phyloP scores from a whole-genome alignment of 2,329 filamentous ascomycete genomes.

The Hymenoscyphus infarciens region DNA sequence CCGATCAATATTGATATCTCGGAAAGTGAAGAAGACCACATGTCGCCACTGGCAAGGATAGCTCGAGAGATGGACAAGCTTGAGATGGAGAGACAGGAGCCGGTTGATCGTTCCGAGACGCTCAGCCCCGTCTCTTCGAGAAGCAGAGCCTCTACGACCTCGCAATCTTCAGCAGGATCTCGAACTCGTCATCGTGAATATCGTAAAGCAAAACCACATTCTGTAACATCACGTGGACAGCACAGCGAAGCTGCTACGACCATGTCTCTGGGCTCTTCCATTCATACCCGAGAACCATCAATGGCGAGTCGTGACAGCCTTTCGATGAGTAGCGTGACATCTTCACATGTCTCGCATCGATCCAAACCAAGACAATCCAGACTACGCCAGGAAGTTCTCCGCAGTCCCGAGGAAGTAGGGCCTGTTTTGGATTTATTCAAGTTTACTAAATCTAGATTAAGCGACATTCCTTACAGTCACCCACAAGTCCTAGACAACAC shows the following conservation, averaged over 20 bases:
- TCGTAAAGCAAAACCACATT: slow-evolving; percentile 42
- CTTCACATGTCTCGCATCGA: slow-evolving; percentile 39
- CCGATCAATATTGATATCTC: slow-evolving; percentile 58
- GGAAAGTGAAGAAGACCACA: slow-evolving; percentile 72
- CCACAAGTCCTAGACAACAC: slow-evolving; percentile 55
- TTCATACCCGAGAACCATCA: slow-evolving; percentile 37
- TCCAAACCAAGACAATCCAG: slow-evolving; percentile 56
- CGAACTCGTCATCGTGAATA: slow-evolving; percentile 39
- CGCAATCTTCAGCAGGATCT: slow-evolving; percentile 53
- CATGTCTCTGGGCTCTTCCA: slow-evolving; percentile 63
- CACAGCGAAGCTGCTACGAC: slow-evolving; percentile 58
- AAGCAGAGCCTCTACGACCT: slow-evolving; percentile 40
- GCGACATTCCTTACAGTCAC: slow-evolving; percentile 77
- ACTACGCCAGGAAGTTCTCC: slow-evolving; percentile 74
- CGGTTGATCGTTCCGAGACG: slow-evolving; percentile 30
- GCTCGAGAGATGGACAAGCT: slow-evolving; percentile 61
- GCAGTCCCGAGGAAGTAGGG: slow-evolving; percentile 67
- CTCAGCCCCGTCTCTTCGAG: slow-evolving; percentile 35
- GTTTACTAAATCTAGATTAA: slow-evolving; percentile 74
- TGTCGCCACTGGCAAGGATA: slow-evolving; percentile 73
- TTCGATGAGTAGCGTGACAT: slow-evolving; percentile 52
- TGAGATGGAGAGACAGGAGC: slow-evolving; percentile 28
- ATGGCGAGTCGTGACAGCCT: slow-evolving; percentile 47
- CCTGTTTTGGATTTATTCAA: slow-evolving; percentile 79
- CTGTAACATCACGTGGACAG: slow-evolving; percentile 50